Conservation (phyloP, 176 grass and related monocot species). For the Triticum urartu region DNA sequence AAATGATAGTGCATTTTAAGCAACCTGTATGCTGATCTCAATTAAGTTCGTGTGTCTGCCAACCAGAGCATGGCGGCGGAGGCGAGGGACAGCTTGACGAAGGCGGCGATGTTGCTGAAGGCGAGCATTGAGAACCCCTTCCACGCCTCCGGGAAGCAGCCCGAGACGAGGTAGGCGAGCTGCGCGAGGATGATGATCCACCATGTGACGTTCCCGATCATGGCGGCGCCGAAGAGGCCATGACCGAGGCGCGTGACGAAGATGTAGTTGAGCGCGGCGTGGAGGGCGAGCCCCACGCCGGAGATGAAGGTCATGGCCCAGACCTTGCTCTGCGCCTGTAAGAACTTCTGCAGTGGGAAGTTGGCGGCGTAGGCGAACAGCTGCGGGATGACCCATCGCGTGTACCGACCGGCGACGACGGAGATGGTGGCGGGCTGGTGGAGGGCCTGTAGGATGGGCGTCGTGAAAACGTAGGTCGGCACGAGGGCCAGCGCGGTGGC, state of each 20-base stretch:
- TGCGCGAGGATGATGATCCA: slow-evolving; percentile 48
- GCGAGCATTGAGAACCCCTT: slow-evolving; percentile 45
- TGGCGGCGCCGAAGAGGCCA: slow-evolving; percentile 46
- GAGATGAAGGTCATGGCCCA: slow-evolving; percentile 63
- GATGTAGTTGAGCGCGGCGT: slow-evolving; percentile 56
- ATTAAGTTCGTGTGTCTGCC: neutral
- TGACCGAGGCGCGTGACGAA: slow-evolving; percentile 34
- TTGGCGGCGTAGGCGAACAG: slow-evolving; percentile 63
- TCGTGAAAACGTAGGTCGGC: slow-evolving; percentile 50
- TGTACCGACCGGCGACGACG: slow-evolving; percentile 37
- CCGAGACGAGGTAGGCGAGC: slow-evolving; percentile 48
- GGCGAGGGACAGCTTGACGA: slow-evolving; percentile 60
- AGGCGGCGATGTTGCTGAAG: slow-evolving; percentile 45
- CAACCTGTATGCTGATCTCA: neutral
- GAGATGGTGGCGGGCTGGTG: slow-evolving; percentile 45
- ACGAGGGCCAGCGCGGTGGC: slow-evolving; percentile 22
- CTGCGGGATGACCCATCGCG: slow-evolving; percentile 49
- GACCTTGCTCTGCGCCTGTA: slow-evolving; percentile 64
- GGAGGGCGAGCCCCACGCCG: slow-evolving; percentile 40
- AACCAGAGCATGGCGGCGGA: slow-evolving; percentile 75
- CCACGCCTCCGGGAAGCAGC: slow-evolving; percentile 52
- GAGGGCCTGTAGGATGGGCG: slow-evolving; percentile 35
- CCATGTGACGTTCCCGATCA: slow-evolving; percentile 55
- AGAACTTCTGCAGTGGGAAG: slow-evolving; percentile 81
- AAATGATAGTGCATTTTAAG: neutral